phyloP scores from a whole-genome alignment of 2,329 filamentous ascomycete genomes.

The Aspergillus luchuensis region DNA sequence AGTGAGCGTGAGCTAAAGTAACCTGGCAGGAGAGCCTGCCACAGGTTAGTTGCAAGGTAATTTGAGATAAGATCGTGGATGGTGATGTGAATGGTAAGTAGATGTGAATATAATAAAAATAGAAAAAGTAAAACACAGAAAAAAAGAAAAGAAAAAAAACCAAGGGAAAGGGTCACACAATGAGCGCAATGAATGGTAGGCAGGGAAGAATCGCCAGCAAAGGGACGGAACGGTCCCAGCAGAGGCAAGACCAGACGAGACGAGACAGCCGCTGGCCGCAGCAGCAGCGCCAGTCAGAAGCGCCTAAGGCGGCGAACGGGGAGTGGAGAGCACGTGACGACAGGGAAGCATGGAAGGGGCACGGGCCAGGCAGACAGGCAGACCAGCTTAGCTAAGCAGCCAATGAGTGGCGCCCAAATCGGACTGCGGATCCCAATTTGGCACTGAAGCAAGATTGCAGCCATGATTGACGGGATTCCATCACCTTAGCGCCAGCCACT shows the following conservation, averaged over 20 bases:
- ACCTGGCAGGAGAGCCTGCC: conserved; percentile 25
- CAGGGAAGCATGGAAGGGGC: conserved; percentile 17
- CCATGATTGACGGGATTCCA: conserved; percentile 9
- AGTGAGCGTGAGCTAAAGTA: conserved; percentile 21
- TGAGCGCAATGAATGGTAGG: neutral
- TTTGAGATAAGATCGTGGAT: no score
- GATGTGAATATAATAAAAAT: neutral
- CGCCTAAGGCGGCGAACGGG: conserved; percentile 15
- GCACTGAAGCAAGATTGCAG: conserved; percentile 12
- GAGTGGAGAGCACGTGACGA: conserved; percentile 29
- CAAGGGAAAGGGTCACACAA: no score
- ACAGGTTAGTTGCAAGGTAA: conserved; percentile 46
- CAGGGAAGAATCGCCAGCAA: neutral
- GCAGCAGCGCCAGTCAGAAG: neutral
- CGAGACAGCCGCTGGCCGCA: neutral
- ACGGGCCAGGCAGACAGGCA: conserved; percentile 21
- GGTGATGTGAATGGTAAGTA: neutral
- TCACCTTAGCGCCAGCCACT: conserved; percentile 11
- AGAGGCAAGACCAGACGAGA: neutral
- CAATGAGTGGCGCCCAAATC: conserved; percentile 19
- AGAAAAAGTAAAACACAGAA: conserved; percentile 42
- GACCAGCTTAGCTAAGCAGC: conserved; percentile 20
- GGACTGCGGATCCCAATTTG: conserved; percentile 11
- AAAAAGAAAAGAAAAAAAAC: neutral
- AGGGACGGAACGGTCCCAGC: conserved; percentile 2